Percentiles rank a stretch among this genome's conserved stretches.
These are phyloP conservation scores for Aspergillus hancockii DNA, from an alignment of 495 filamentous ascomycete species.

Conservation along the genomic window DNA sequence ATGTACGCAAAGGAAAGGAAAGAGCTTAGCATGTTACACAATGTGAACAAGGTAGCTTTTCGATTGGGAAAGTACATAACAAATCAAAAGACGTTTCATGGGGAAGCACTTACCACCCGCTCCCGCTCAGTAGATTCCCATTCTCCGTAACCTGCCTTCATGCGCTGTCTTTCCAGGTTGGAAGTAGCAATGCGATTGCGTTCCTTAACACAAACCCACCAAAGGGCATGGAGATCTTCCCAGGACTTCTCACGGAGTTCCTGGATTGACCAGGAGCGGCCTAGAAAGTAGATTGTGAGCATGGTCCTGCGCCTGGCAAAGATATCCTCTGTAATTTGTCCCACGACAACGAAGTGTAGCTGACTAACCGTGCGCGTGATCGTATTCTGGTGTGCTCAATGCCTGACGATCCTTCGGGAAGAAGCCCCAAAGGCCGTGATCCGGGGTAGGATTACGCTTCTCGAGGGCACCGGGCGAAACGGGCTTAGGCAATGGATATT, in stretches of 20 bases:
- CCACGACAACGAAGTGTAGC: background rate
- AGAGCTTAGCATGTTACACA: background rate
- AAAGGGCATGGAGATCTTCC: conserved; percentile 89
- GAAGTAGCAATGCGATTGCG: conserved; percentile 86
- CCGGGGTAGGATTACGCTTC: conserved; percentile 48
- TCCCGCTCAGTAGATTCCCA: conserved; percentile 61
- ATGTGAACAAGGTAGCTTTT: background rate
- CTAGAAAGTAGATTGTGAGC: conserved; percentile 37
- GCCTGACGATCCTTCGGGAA: conserved; percentile 68
- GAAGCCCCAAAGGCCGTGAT: conserved; percentile 95
- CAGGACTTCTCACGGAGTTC: conserved; percentile 87
- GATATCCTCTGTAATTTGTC: background rate
- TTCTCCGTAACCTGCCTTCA: conserved; percentile 68
- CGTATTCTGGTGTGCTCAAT: conserved; percentile 67
- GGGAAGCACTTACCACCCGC: conserved; percentile 53
- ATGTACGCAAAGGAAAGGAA: background rate
- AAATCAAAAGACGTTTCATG: background rate
- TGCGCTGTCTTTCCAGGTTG: conserved; percentile 59
- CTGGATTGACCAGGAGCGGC: conserved; percentile 81
- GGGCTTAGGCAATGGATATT: conserved; percentile 73
- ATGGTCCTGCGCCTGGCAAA: background rate
- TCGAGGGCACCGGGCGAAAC: conserved; percentile 50
- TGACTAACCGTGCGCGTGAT: conserved; percentile 62
- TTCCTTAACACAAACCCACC: conserved; percentile 95
- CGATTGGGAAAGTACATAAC: background rate